Conservation (phyloP, 2,329 filamentous ascomycete species). For the Sarocladium brachiariae region DNA sequence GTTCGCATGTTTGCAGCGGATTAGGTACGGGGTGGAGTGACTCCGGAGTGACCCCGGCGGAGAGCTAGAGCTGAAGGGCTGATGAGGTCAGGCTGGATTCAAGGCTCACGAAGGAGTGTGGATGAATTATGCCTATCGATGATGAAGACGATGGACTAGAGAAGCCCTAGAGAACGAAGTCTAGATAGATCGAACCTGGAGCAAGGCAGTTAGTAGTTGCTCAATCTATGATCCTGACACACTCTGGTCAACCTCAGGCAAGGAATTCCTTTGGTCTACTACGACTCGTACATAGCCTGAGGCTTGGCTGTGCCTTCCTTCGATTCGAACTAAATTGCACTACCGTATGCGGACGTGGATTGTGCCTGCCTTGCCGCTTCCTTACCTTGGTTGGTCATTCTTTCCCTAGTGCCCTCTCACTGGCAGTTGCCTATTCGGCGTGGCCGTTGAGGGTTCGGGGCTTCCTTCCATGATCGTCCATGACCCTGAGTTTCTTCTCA, state of each 20-base stretch:
- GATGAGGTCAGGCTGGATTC: not conserved
- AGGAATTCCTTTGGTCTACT: too few relatives aligned
- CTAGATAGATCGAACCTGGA: not conserved
- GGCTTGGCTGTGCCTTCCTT: not conserved
- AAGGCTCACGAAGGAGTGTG: not conserved
- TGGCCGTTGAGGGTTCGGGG: too few relatives aligned
- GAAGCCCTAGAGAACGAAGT: not conserved
- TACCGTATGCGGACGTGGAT: too few relatives aligned
- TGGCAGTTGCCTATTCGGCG: too few relatives aligned
- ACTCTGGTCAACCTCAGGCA: too few relatives aligned
- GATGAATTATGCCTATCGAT: too few relatives aligned
- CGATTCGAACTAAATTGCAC: too few relatives aligned
- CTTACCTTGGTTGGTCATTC: not conserved
- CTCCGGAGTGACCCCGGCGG: conserved; percentile 6
- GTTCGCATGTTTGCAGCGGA: conserved; percentile 9
- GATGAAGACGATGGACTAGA: too few relatives aligned
- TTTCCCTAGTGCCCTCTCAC: too few relatives aligned
- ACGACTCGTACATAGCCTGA: too few relatives aligned
- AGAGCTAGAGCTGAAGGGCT: not conserved
- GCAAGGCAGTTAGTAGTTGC: not conserved
- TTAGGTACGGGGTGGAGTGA: conserved; percentile 6
- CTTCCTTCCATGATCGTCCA: too few relatives aligned
- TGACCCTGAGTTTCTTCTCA: too few relatives aligned
- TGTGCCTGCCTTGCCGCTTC: not conserved
- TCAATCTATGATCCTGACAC: conserved; percentile 2